A percentile compares a stretch with the other conserved stretches of the same genome.
These are phyloP conservation scores for Anisodus tanguticus DNA, from an alignment of 257 asterid genomes.

Conservation along the genomic window DNA sequence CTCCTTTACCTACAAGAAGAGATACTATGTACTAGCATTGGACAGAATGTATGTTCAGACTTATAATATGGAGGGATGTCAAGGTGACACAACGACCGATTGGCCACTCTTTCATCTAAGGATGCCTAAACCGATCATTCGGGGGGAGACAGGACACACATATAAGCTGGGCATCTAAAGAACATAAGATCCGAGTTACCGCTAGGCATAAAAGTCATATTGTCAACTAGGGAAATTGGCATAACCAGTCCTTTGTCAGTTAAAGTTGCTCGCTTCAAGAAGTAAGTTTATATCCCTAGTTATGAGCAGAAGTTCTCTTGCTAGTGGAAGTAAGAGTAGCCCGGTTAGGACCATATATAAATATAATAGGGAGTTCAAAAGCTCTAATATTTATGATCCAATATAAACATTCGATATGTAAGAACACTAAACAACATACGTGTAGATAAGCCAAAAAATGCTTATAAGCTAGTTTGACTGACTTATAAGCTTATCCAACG, in stretches of 20 bases:
- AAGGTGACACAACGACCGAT: neutral
- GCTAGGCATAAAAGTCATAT: no score
- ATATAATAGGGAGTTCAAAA: no score
- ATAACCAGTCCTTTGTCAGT: no score
- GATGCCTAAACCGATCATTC: neutral
- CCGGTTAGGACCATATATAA: no score
- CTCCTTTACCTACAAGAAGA: conserved; percentile 70
- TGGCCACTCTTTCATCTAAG: neutral
- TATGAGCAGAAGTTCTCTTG: no score
- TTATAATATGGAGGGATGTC: neutral
- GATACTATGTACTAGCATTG: neutral
- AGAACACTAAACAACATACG: neutral
- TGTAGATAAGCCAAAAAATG: neutral
- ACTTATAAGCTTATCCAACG: neutral
- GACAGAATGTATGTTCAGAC: neutral
- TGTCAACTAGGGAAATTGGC: no score
- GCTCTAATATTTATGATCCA: neutral
- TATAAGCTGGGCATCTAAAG: neutral
- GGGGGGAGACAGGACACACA: neutral
- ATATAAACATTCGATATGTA: neutral
- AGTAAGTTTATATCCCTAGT: no score
- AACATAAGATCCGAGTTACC: no score
- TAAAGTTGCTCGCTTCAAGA: no score
- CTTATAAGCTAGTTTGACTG: neutral
- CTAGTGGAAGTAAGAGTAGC: no score